Evolutionary conservation across 2,329 filamentous ascomycete genomes (phyloP), one percentile per base, ranked within the genome.

Genomic region (Cladobotryum mycophilum): DNA sequence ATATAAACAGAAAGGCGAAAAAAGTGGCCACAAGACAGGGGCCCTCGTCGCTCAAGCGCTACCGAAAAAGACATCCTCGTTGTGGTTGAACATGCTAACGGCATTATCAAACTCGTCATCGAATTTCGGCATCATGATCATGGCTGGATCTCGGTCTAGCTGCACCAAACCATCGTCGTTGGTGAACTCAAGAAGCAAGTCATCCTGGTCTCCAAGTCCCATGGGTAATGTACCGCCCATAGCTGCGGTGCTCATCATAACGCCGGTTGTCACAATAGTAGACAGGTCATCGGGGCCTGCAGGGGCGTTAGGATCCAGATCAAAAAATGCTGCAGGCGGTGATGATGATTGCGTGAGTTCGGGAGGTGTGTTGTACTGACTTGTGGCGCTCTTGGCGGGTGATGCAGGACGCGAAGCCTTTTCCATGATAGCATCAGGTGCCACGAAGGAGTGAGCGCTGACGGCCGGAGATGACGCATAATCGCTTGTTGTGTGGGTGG

Each of bases 331-430:
- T n/a, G 62, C 60, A 5, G 73, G 67, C 4, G 80, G 79, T 20
- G 80, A 82, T 13, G 78, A 79, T 18, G 79, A 80, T 53, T 79
- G 75, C n/a, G 80, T 82, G 30, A 84, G 74, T 54, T 78, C 79
- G 1, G 80, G 80, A 4, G 79, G 78, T 3, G 80, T 80, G 64
- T 76, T 79, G 64, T 75, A 79, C 51, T 76, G 73, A 64, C 78
- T 79, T 15, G 65, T 63, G 4, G 66, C 63, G 60, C 75, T 79
- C 66, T 76, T 80, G 35, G 74, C 68, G 1, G 79, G 77, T 9
- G 78, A 78, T 7, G 60, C 60, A 1, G 73, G 67, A 43, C 71
- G 67, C 22, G 71, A 68, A 14, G 60, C 59, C 45, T 58, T 62
- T 20, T 71, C 70, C 59, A 70, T 68, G 41, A 72, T 66, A n/a